These are phyloP conservation scores for Arbutus unedo DNA, from an alignment of 148 eudicot species.

Conservation along the genomic window DNA sequence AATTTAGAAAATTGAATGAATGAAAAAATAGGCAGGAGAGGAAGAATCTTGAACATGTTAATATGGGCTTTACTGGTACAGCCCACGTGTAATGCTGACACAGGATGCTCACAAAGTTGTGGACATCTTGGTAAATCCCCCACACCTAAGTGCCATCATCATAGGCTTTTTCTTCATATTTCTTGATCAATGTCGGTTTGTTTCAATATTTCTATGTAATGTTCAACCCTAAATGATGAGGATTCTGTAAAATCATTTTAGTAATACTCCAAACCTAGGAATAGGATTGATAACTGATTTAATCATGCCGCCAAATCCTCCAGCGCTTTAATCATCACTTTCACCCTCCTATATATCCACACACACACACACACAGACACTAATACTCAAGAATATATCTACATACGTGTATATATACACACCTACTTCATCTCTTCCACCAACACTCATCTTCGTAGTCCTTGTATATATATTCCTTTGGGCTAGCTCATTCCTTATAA, in stretches of 20 bases:
- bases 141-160: background rate
- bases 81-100: background rate
- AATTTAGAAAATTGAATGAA: background rate
- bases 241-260: background rate
- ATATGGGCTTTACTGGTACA: background rate
- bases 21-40: background rate
- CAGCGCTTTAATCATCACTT: background rate
- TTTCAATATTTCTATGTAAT: background rate
- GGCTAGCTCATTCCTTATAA: background rate
- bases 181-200: background rate
- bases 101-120: background rate
- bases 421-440: background rate
- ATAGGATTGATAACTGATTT: background rate
- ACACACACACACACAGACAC: background rate
- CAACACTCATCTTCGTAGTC: background rate
- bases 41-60: background rate
- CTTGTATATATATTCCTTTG: background rate
- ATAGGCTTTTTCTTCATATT: slow-evolving; percentile 1
- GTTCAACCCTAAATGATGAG: background rate
- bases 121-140: background rate
- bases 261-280: background rate
- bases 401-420: background rate
- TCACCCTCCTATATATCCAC: background rate
- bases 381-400: no score
- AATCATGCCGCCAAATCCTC: background rate